A percentile compares a stretch with the other conserved stretches of the same genome.
These are phyloP conservation scores for Hymenoscyphus repandus DNA, from an alignment of 2,329 filamentous ascomycete species.

Conservation along the genomic window DNA sequence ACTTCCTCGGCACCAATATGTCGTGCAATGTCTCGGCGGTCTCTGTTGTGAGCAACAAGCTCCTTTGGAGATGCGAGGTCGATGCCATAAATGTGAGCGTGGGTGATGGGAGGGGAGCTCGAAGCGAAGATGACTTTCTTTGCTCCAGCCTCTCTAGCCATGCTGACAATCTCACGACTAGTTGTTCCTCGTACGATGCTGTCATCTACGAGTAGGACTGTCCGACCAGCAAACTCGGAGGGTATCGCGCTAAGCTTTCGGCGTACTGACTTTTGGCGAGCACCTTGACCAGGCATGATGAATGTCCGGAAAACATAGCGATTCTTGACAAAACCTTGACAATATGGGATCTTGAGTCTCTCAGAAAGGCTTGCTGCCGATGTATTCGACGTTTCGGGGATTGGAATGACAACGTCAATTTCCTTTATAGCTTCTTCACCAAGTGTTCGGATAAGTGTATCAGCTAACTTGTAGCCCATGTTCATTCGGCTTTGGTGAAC, in stretches of 20 bases:
- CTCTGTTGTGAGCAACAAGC: slow-evolving; percentile 65
- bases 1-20: slow-evolving; percentile 72
- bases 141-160: slow-evolving; percentile 81
- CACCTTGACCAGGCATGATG: slow-evolving; percentile 78
- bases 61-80: slow-evolving; percentile 68
- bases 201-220: slow-evolving; percentile 82
- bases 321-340: slow-evolving; percentile 83
- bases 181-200: slow-evolving; percentile 86
- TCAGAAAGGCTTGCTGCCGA: slow-evolving; percentile 74
- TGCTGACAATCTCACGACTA: slow-evolving; percentile 70
- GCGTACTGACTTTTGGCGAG: slow-evolving; percentile 78
- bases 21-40: slow-evolving; percentile 54
- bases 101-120: slow-evolving; percentile 75
- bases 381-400: slow-evolving; percentile 78
- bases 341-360: slow-evolving; percentile 69
- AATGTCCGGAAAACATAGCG: slow-evolving; percentile 85
- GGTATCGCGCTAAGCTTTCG: slow-evolving; percentile 85
- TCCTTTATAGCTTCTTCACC: slow-evolving; percentile 65
- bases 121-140: slow-evolving; percentile 77
- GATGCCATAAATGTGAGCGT: slow-evolving; percentile 84
- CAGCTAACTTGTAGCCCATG: slow-evolving; percentile 79
- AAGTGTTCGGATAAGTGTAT: slow-evolving; percentile 62
- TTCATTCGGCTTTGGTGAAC: slow-evolving; percentile 78
- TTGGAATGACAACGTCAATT: slow-evolving; percentile 80
- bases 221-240: slow-evolving; percentile 75